A percentile compares a stretch with the other conserved stretches of the same genome.
Evolutionary conservation across 257 asterid species (phyloP).

Genomic region (Solanum pimpinellifolium): DNA sequence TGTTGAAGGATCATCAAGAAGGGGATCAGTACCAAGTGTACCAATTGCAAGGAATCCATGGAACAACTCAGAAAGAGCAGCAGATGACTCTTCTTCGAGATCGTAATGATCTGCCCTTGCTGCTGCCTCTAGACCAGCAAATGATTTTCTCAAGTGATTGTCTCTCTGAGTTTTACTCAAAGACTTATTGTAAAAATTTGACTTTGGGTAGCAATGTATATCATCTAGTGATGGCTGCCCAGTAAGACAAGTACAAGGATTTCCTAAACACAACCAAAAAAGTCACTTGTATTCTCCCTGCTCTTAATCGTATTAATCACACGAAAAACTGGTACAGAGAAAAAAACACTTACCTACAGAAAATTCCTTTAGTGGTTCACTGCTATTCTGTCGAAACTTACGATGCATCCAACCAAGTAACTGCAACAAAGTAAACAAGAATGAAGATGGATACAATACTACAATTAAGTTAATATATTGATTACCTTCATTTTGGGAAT

Average conservation of each 20-base stretch:
- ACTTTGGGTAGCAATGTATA: conserved; percentile 17
- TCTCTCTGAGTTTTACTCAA: conserved; percentile 45
- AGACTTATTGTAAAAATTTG: conserved; percentile 14
- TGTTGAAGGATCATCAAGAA: conserved; percentile 43
- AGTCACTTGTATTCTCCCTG: neutral
- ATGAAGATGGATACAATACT: neutral
- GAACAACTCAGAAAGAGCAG: conserved; percentile 63
- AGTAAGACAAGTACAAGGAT: conserved; percentile 35
- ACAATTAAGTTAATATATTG: neutral
- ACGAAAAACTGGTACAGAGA: neutral
- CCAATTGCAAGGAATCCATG: conserved; percentile 97
- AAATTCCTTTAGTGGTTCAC: conserved; percentile 55
- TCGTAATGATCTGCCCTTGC: conserved; percentile 47
- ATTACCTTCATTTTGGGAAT: conserved; percentile 54
- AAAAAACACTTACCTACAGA: conserved; percentile 40
- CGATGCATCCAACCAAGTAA: conserved; percentile 98
- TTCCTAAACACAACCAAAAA: conserved; percentile 11
- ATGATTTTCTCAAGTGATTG: conserved; percentile 50
- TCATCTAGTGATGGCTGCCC: conserved; percentile 50
- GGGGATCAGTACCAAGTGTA: conserved; percentile 64
- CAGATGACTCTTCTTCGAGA: conserved; percentile 41
- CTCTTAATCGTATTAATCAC: neutral
- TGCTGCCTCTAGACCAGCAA: conserved; percentile 50
- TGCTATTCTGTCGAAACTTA: conserved; percentile 68
- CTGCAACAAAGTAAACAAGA: conserved; percentile 30